These are phyloP conservation scores for Cryphonectria japonica DNA, from an alignment of 2,329 filamentous ascomycete species.

Conservation along the genomic window DNA sequence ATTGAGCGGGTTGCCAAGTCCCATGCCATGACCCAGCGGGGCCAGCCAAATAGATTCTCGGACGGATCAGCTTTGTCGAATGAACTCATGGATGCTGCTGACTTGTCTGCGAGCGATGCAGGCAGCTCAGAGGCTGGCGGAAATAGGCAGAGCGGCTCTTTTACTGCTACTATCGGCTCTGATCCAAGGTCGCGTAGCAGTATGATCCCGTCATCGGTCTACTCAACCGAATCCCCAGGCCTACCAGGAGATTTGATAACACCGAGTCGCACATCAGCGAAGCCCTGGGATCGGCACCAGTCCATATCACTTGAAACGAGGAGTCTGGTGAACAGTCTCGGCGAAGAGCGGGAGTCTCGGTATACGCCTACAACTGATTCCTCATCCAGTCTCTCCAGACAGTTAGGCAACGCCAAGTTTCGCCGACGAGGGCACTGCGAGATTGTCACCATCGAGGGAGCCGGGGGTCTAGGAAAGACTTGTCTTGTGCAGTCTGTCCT, in stretches of 20 bases:
- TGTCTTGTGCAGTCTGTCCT: constrained; percentile 67
- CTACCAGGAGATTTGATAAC: constrained; percentile 49
- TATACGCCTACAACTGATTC: constrained; percentile 49
- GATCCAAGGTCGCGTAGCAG: constrained; percentile 47
- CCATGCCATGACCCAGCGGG: constrained; percentile 55
- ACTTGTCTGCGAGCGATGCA: constrained; percentile 60
- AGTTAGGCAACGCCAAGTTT: constrained; percentile 61
- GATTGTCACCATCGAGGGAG: constrained; percentile 63
- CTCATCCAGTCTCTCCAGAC: constrained; percentile 55
- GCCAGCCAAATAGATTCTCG: constrained; percentile 51
- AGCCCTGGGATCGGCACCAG: constrained; percentile 57
- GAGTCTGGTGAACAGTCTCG: constrained; percentile 50
- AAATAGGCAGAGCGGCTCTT: constrained; percentile 54
- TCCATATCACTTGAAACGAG: constrained; percentile 55
- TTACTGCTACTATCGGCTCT: constrained; percentile 48
- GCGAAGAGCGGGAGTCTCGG: constrained; percentile 48
- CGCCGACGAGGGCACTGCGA: constrained; percentile 66
- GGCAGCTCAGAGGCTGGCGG: constrained; percentile 60
- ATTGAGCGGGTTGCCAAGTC: constrained; percentile 76
- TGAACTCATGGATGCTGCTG: constrained; percentile 51
- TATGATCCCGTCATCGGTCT: constrained; percentile 47
- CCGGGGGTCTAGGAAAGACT: constrained; percentile 67
- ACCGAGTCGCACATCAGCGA: constrained; percentile 42
- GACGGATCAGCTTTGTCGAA: constrained; percentile 59
- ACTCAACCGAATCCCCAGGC: constrained; percentile 43